Evolutionary conservation across 2,329 filamentous ascomycete genomes (phyloP).

Genomic region (Beauveria rudraprayagi): DNA sequence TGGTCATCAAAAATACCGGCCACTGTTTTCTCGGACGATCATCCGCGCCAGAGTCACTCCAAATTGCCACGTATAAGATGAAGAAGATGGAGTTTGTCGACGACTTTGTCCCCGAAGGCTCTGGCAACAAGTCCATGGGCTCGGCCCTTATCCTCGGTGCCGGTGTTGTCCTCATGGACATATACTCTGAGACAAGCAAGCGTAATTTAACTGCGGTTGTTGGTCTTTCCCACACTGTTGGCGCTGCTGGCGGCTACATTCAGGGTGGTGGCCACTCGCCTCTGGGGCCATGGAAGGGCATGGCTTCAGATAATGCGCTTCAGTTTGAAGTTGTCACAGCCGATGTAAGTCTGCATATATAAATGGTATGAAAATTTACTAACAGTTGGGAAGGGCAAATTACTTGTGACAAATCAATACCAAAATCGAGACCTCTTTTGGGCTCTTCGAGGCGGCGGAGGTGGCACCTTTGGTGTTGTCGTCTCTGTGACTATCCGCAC

Average conservation of each 20-base stretch:
- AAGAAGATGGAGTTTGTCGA: constrained; percentile 20
- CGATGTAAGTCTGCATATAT: constrained; percentile 18
- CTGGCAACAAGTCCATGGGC: background rate
- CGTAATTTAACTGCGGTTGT: constrained; percentile 19
- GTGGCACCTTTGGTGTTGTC: constrained; percentile 36
- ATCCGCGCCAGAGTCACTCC: constrained; percentile 24
- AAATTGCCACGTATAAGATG: constrained; percentile 27
- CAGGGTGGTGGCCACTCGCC: constrained; percentile 27
- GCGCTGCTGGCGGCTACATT: constrained; percentile 22
- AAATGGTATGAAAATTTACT: background rate
- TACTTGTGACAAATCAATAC: constrained; percentile 24
- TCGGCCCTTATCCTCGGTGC: constrained; percentile 23
- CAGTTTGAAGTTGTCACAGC: constrained; percentile 27
- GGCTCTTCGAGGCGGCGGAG: constrained; percentile 39
- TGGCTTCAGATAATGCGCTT: constrained; percentile 29
- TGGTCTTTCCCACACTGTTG: constrained; percentile 22
- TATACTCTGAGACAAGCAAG: constrained; percentile 18
- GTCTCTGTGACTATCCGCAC: constrained; percentile 34
- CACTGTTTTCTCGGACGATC: constrained; percentile 28
- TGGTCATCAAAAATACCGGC: constrained; percentile 28
- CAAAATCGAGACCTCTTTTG: constrained; percentile 35
- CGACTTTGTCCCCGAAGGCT: constrained; percentile 16
- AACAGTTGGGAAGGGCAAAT: constrained; percentile 16
- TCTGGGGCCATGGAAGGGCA: constrained; percentile 23
- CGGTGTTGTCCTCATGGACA: constrained; percentile 19